Conservation (phyloP, 2,329 filamentous ascomycete genomes). For the Paraphoma sp. region DNA sequence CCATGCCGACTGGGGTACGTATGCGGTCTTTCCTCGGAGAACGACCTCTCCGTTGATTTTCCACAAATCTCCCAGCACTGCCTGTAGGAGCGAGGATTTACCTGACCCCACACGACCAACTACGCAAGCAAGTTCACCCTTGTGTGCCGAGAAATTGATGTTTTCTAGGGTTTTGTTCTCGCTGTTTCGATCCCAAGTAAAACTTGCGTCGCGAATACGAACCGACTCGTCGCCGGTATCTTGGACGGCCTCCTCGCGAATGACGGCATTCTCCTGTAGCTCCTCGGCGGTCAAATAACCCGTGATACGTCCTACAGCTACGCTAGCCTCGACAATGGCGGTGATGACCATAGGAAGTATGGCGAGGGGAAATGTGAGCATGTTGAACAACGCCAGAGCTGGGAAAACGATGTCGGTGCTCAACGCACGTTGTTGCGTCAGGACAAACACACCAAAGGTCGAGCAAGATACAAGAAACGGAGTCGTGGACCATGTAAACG, state of each 20-base stretch:
- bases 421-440: constrained; percentile 79
- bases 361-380: constrained; percentile 92
- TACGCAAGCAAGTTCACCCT: constrained; percentile 91
- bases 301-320: constrained; percentile 86
- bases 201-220: constrained; percentile 80
- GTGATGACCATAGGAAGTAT: constrained; percentile 98
- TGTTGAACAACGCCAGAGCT: constrained; percentile 89
- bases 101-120: constrained; percentile 94
- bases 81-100: constrained; percentile 91
- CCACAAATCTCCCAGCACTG: constrained; percentile 89
- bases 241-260: constrained; percentile 70
- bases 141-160: constrained; percentile 87
- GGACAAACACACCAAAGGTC: constrained; percentile 92
- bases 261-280: constrained; percentile 83
- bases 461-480: constrained; percentile 97
- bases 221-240: constrained; percentile 86
- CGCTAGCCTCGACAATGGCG: constrained; percentile 92
- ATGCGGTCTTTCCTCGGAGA: constrained; percentile 82
- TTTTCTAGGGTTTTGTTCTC: constrained; percentile 72
- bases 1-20: constrained; percentile 93
- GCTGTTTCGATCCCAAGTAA: constrained; percentile 92
- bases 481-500: constrained; percentile 97
- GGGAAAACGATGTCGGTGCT: constrained; percentile 97
- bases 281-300: constrained; percentile 88
- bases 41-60: constrained; percentile 85